A percentile compares a stretch with the other conserved stretches of the same genome.
Conservation (phyloP, 1,139 yeast genomes). For the Yamadazyma oceani region DNA sequence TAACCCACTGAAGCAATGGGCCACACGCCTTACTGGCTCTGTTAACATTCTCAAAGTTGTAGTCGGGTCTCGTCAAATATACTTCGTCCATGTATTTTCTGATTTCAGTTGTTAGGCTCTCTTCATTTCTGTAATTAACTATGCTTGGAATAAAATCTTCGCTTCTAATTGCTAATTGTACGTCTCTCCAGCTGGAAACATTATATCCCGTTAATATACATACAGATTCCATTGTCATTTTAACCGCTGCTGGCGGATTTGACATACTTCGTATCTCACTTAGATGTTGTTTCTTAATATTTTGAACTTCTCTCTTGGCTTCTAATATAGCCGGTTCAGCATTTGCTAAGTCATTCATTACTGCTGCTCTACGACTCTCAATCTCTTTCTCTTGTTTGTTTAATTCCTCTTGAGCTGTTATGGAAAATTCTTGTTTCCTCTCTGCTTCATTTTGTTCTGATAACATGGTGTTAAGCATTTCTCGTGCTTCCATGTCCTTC, state of each 20-base stretch:
- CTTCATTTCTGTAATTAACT: slow-evolving; percentile 68
- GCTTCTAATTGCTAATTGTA: slow-evolving; percentile 72
- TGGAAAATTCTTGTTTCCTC: slow-evolving; percentile 81
- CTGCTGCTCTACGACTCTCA: slow-evolving; percentile 52
- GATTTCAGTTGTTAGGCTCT: slow-evolving; percentile 54
- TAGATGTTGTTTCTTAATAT: slow-evolving; percentile 87
- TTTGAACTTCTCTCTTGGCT: slow-evolving; percentile 85
- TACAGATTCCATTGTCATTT: slow-evolving; percentile 84
- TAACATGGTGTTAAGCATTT: slow-evolving; percentile 76
- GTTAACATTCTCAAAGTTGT: slow-evolving; percentile 70
- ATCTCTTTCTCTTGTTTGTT: slow-evolving; percentile 67
- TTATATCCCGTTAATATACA: slow-evolving; percentile 76
- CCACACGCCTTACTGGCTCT: slow-evolving; percentile 97
- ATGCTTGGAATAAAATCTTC: slow-evolving; percentile 89
- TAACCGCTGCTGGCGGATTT: slow-evolving; percentile 89
- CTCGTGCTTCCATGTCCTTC: slow-evolving; percentile 70
- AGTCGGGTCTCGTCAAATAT: slow-evolving; percentile 65
- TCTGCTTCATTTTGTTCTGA: slow-evolving; percentile 91
- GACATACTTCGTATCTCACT: slow-evolving; percentile 88
- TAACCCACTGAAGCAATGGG: slow-evolving; percentile 86
- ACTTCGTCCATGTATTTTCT: slow-evolving; percentile 55
- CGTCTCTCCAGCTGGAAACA: slow-evolving; percentile 77
- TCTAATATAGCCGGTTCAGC: slow-evolving; percentile 86
- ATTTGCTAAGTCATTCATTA: slow-evolving; percentile 60
- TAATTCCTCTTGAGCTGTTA: slow-evolving; percentile 71